Percentiles rank a stretch among this genome's conserved stretches.
Conservation (phyloP, 352 stramenopile genomes). For the Phytophthora tentaculata region DNA sequence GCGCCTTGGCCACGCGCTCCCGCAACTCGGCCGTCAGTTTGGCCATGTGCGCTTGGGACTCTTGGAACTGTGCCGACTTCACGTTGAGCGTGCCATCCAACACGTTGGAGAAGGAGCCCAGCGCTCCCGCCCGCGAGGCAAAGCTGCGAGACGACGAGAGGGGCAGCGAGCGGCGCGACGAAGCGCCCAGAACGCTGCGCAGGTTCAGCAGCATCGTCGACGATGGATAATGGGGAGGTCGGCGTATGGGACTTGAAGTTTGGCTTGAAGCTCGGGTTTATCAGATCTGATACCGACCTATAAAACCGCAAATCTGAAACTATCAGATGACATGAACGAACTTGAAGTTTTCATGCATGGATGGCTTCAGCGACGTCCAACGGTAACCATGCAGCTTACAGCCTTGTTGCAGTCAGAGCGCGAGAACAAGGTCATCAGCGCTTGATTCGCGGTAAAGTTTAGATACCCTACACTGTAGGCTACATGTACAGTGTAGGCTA, state of each 20-base stretch:
- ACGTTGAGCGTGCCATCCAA: conserved; percentile 68
- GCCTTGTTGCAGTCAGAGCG: not conserved
- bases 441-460: not conserved
- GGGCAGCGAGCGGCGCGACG: conserved; percentile 4
- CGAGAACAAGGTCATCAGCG: not conserved
- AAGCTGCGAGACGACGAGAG: conserved; percentile 25
- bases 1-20: conserved; percentile 46
- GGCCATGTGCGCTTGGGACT: conserved; percentile 66
- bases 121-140: conserved; percentile 47
- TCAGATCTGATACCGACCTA: conserved; percentile 6
- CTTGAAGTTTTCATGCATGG: not conserved
- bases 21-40: conserved; percentile 55
- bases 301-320: not conserved
- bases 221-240: conserved; percentile 1
- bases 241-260: conserved; percentile 4
- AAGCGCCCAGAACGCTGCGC: conserved; percentile 6
- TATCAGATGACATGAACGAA: not conserved
- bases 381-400: not conserved
- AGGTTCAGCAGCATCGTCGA: conserved; percentile 17
- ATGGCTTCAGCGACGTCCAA: not conserved
- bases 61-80: conserved; percentile 64
- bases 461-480: too few relatives aligned
- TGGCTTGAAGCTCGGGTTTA: conserved; percentile 12
- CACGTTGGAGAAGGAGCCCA: conserved; percentile 54
- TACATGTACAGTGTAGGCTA: too few relatives aligned